Conservation (phyloP, 257 asterid genomes). For the Primulina tabacum region DNA sequence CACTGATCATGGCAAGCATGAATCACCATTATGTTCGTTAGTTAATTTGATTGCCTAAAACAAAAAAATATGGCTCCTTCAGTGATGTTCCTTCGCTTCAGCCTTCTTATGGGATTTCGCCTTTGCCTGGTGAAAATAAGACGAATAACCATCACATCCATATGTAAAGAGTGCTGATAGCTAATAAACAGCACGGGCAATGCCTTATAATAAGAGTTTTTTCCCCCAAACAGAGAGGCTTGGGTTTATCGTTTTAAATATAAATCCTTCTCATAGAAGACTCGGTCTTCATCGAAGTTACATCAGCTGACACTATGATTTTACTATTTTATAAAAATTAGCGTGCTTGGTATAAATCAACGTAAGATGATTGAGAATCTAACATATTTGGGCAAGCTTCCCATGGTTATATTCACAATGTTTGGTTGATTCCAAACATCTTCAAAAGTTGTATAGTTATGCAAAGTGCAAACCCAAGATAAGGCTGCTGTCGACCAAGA, state of each 20-base stretch:
- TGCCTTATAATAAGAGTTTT: neutral
- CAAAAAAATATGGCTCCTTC: constrained; percentile 13
- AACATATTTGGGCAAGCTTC: neutral
- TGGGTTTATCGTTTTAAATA: neutral
- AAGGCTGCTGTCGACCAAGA: neutral
- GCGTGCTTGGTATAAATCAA: neutral
- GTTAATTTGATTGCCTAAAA: neutral
- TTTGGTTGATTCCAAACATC: neutral
- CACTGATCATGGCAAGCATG: neutral
- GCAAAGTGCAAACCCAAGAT: neutral
- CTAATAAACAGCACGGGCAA: neutral
- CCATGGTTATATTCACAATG: neutral
- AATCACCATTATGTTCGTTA: neutral
- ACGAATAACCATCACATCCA: neutral
- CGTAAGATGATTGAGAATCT: no score
- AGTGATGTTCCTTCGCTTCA: constrained; percentile 69
- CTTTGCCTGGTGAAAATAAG: constrained; percentile 37
- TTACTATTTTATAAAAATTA: no score
- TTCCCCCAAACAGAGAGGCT: neutral
- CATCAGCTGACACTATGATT: no score
- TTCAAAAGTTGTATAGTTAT: neutral
- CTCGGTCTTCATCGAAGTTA: neutral
- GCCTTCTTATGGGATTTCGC: constrained; percentile 73
- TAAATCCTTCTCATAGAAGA: neutral
- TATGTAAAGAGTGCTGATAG: no score